Evolutionary conservation across 73 alveolate species (phyloP).

Genomic region (Paramecium caudatum): DNA sequence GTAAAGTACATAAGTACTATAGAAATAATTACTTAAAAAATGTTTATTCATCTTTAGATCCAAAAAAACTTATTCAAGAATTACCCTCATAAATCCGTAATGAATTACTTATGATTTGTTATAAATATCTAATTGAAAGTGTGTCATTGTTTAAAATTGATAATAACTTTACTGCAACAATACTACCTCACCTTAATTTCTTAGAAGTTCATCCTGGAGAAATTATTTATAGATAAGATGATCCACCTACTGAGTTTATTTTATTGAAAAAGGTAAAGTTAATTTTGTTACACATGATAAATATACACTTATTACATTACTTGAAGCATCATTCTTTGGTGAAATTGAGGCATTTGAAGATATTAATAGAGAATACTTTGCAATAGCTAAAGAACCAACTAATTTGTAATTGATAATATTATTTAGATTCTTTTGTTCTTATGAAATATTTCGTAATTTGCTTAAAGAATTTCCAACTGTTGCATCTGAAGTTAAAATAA

Average conservation of each 20-base stretch:
- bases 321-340: slow-evolving; percentile 79
- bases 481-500: slow-evolving; percentile 67
- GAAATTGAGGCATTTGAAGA: slow-evolving; percentile 76
- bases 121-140: slow-evolving; percentile 33
- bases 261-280: slow-evolving; percentile 82
- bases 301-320: slow-evolving; percentile 68
- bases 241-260: slow-evolving; percentile 80
- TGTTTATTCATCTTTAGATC: slow-evolving; percentile 72
- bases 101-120: slow-evolving; percentile 63
- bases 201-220: slow-evolving; percentile 73
- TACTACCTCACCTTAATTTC: slow-evolving; percentile 62
- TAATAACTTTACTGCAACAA: slow-evolving; percentile 57
- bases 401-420: slow-evolving; percentile 11
- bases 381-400: slow-evolving; percentile 64
- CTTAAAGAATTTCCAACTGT: slow-evolving; percentile 76
- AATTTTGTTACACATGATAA: slow-evolving; percentile 80
- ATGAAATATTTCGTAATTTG: slow-evolving; percentile 63
- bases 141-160: slow-evolving; percentile 55
- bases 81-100: slow-evolving; percentile 76
- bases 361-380: slow-evolving; percentile 71
- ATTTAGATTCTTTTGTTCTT: slow-evolving; percentile 60
- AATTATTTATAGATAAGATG: slow-evolving; percentile 76
- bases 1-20: slow-evolving; percentile 77
- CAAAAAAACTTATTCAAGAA: slow-evolving; percentile 73
- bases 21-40: slow-evolving; percentile 76